Conservation (phyloP, 768 basidiomycete species). For the Postia placenta region DNA sequence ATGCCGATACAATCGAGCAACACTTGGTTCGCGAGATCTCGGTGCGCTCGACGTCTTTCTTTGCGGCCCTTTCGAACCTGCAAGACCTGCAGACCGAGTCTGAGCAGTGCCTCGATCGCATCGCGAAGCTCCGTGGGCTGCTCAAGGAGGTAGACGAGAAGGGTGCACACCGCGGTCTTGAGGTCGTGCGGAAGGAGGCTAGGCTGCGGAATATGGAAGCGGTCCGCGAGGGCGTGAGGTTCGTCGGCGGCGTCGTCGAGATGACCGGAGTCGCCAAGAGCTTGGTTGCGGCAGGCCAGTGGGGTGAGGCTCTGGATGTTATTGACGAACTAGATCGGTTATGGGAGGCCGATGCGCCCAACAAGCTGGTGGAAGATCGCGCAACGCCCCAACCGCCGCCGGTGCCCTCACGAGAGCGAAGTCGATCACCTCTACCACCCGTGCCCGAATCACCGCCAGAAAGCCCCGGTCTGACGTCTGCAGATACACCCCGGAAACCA, state of each 20-base stretch:
- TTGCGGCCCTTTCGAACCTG: slow-evolving; percentile 90
- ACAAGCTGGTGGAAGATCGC: background rate
- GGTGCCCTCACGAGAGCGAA: slow-evolving; percentile 6
- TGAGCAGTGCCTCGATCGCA: slow-evolving; percentile 70
- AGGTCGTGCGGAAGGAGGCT: slow-evolving; percentile 60
- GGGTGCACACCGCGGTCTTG: slow-evolving; percentile 73
- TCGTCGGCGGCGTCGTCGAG: slow-evolving; percentile 69
- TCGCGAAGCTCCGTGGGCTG: slow-evolving; percentile 63
- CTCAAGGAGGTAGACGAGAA: slow-evolving; percentile 72
- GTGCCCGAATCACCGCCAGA: slow-evolving; percentile 20
- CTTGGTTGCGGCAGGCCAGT: slow-evolving; percentile 81
- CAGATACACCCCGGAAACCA: slow-evolving; percentile 11
- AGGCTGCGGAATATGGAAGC: slow-evolving; percentile 53
- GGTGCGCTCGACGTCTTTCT: slow-evolving; percentile 88
- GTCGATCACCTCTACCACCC: slow-evolving; percentile 15
- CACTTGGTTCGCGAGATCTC: slow-evolving; percentile 93
- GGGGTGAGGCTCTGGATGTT: slow-evolving; percentile 76
- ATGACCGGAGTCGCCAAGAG: slow-evolving; percentile 65
- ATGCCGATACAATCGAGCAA: slow-evolving; percentile 90
- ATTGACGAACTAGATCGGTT: slow-evolving; percentile 61
- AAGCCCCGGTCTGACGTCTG: slow-evolving; percentile 8
- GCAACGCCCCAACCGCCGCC: slow-evolving; percentile 2
- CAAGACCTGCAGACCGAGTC: slow-evolving; percentile 91
- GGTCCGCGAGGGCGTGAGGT: slow-evolving; percentile 56
- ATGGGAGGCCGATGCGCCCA: slow-evolving; percentile 32